Percentiles rank a stretch among this genome's conserved stretches.
These are phyloP conservation scores for Alternaria metachromatica DNA, from an alignment of 2,329 filamentous ascomycete genomes.

Conservation along the genomic window DNA sequence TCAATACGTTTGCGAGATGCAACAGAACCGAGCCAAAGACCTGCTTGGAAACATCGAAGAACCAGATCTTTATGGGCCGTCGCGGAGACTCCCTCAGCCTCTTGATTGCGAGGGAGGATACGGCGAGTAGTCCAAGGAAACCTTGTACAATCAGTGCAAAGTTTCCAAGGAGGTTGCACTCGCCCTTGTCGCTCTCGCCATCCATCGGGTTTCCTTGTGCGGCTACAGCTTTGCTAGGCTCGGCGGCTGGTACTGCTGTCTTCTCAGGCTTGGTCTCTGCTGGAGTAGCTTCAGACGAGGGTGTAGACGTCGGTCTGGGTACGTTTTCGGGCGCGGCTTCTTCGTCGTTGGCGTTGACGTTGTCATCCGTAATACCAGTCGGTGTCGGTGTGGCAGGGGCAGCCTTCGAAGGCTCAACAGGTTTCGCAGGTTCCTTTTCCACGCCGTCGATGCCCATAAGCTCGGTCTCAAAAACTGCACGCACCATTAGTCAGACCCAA, in stretches of 20 bases:
- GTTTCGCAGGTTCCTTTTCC: slow-evolving; percentile 23
- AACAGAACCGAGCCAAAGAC: slow-evolving; percentile 91
- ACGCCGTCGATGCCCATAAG: slow-evolving; percentile 76
- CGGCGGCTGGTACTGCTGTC: slow-evolving; percentile 16
- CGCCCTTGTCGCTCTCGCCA: slow-evolving; percentile 64
- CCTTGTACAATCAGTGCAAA: slow-evolving; percentile 92
- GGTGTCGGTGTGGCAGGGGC: slow-evolving; percentile 4
- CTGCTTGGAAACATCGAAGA: slow-evolving; percentile 97
- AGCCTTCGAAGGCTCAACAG: neutral
- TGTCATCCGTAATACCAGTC: slow-evolving; percentile 11
- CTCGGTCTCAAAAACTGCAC: slow-evolving; percentile 86
- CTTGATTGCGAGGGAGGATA: slow-evolving; percentile 90
- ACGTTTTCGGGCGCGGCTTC: slow-evolving; percentile 19
- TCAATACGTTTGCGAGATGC: slow-evolving; percentile 90
- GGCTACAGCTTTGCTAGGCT: slow-evolving; percentile 21
- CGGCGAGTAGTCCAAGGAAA: slow-evolving; percentile 80
- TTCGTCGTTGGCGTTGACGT: slow-evolving; percentile 10
- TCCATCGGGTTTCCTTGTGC: slow-evolving; percentile 41
- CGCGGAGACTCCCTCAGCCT: slow-evolving; percentile 91
- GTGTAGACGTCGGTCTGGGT: slow-evolving; percentile 11
- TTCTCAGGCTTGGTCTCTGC: slow-evolving; percentile 17
- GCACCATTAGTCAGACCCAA: slow-evolving; percentile 17
- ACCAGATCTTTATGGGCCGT: slow-evolving; percentile 94
- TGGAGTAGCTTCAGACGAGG: slow-evolving; percentile 9
- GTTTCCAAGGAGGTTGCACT: slow-evolving; percentile 86